phyloP scores from a whole-genome alignment of 257 asterid genomes.

The Lavandula angustifolia region DNA sequence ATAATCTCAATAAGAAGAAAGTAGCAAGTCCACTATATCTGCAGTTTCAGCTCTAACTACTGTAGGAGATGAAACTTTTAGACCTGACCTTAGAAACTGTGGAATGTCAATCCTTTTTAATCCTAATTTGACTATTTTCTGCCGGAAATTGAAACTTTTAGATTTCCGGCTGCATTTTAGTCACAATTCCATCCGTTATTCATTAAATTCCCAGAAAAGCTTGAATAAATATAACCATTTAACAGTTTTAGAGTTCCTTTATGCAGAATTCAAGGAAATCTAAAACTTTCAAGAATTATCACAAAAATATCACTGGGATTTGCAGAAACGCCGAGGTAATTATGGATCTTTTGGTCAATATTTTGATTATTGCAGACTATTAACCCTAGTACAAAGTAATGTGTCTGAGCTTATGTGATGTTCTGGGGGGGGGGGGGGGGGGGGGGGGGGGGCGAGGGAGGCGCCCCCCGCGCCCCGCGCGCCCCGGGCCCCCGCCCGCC shows the following conservation, averaged over 20 bases:
- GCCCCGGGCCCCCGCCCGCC: no score
- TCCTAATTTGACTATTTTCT: background rate
- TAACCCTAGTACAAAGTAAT: background rate
- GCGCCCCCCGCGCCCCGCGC: no score
- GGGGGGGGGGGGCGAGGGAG: no score
- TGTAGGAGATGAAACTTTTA: background rate
- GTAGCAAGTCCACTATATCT: background rate
- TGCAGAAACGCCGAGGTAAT: background rate
- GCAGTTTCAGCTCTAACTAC: background rate
- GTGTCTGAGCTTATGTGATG: background rate
- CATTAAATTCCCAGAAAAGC: no score
- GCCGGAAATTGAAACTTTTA: background rate
- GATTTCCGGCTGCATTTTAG: background rate
- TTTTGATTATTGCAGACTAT: background rate
- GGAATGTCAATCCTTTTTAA: background rate
- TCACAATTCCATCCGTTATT: background rate
- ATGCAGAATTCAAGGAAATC: no score
- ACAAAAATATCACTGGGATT: background rate
- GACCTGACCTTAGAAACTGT: background rate
- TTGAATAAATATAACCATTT: no score
- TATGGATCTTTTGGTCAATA: background rate
- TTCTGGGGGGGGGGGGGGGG: no score
- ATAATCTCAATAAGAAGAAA: constrained; percentile 34
- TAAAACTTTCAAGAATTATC: no score
- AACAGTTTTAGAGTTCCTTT: no score